These are phyloP conservation scores for Leccinum aurantiacum DNA, from an alignment of 768 basidiomycete species.

Conservation along the genomic window DNA sequence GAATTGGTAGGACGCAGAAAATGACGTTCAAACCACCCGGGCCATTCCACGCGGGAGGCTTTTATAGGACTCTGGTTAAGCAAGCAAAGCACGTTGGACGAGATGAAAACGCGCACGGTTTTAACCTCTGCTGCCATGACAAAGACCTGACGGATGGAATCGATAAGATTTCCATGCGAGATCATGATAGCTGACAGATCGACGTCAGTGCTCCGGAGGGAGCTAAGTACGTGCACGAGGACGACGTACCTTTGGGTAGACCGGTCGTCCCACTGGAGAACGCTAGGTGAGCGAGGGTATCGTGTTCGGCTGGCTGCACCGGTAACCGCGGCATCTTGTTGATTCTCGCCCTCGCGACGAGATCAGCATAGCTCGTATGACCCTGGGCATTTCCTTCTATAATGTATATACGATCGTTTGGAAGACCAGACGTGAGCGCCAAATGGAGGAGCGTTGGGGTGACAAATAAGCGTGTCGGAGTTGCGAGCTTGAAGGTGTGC, in stretches of 20 bases:
- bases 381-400: slow-evolving; percentile 45
- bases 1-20: slow-evolving; percentile 64
- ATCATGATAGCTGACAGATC: slow-evolving; percentile 59
- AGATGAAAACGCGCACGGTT: slow-evolving; percentile 35
- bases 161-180: slow-evolving; percentile 62
- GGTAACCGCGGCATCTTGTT: slow-evolving; percentile 41
- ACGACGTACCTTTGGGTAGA: slow-evolving; percentile 60
- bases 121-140: slow-evolving; percentile 34
- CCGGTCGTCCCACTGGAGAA: slow-evolving; percentile 82
- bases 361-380: slow-evolving; percentile 42
- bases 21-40: slow-evolving; percentile 47
- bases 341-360: slow-evolving; percentile 41
- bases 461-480: slow-evolving; percentile 54
- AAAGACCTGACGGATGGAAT: slow-evolving; percentile 40
- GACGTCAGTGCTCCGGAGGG: slow-evolving; percentile 1
- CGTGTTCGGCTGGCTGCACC: slow-evolving; percentile 44
- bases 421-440: slow-evolving; percentile 39
- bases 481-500: slow-evolving; percentile 47
- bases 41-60: slow-evolving; percentile 41
- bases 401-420: slow-evolving; percentile 45
- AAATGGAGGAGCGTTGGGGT: slow-evolving; percentile 42
- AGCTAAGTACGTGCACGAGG: not conserved
- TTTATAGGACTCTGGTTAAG: not conserved
- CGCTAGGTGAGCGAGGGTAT: slow-evolving; percentile 67
- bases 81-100: not conserved